A percentile compares a stretch with the other conserved stretches of the same genome.
These are phyloP conservation scores for Centaurea solstitialis DNA, from an alignment of 129 eudicot species.

Conservation along the genomic window DNA sequence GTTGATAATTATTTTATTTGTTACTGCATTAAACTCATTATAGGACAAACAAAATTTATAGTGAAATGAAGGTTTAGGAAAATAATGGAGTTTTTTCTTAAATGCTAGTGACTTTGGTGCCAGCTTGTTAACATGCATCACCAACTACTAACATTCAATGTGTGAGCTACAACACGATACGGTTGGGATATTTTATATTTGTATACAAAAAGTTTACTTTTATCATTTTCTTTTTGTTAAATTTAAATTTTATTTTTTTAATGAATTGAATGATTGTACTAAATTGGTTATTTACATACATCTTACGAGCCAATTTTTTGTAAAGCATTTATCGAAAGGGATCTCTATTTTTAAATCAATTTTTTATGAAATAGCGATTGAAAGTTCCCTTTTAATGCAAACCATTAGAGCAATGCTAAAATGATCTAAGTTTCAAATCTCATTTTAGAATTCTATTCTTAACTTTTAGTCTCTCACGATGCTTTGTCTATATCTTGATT, in stretches of 20 bases:
- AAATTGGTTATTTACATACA: neutral
- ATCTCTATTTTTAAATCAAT: too few relatives aligned
- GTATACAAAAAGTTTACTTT: neutral
- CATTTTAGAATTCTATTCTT: too few relatives aligned
- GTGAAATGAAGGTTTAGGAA: slow-evolving; percentile 19
- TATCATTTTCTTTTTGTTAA: neutral
- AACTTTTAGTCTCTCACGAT: too few relatives aligned
- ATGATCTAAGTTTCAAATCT: too few relatives aligned
- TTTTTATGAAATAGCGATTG: too few relatives aligned
- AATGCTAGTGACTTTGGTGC: slow-evolving; percentile 13
- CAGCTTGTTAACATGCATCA: slow-evolving; percentile 12
- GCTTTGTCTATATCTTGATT: neutral
- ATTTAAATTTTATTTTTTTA: neutral
- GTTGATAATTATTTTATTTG: neutral
- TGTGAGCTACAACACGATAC: neutral
- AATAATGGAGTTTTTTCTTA: neutral
- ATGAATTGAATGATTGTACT: neutral
- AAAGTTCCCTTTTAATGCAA: too few relatives aligned
- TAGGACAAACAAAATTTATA: neutral
- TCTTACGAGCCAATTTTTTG: too few relatives aligned
- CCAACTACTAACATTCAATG: slow-evolving; percentile 22
- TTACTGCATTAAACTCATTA: too few relatives aligned
- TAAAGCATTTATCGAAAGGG: too few relatives aligned
- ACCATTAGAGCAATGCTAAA: too few relatives aligned
- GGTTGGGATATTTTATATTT: neutral